phyloP scores from a whole-genome alignment of 2,329 filamentous ascomycete species.

The Alternaria sp. region DNA sequence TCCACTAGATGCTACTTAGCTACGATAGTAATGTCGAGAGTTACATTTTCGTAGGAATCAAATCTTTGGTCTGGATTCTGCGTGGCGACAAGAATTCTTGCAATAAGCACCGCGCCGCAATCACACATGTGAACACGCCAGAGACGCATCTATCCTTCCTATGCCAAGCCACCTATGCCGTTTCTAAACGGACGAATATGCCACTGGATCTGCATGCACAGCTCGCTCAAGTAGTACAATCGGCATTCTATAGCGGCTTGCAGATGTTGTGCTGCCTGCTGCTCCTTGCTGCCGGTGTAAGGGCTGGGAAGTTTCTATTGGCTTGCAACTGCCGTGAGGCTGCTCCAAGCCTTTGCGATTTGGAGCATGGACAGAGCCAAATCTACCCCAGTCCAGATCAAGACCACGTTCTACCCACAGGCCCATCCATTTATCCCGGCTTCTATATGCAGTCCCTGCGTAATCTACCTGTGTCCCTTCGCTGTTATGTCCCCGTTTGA shows the following conservation, averaged over 20 bases:
- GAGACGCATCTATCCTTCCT: background rate
- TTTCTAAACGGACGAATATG: background rate
- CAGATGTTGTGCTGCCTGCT: background rate
- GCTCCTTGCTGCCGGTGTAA: background rate
- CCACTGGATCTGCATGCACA: background rate
- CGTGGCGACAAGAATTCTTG: background rate
- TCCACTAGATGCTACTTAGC: too few relatives aligned
- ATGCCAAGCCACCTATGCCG: background rate
- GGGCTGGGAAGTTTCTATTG: background rate
- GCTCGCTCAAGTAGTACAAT: background rate
- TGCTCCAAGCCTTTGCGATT: background rate
- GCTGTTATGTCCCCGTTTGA: background rate
- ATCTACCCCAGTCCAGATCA: background rate
- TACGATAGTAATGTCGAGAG: too few relatives aligned
- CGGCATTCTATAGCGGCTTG: background rate
- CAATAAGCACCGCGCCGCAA: background rate
- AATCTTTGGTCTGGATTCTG: background rate
- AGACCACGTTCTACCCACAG: background rate
- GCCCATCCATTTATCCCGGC: background rate
- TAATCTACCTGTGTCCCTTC: background rate
- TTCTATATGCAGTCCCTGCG: background rate
- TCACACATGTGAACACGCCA: background rate
- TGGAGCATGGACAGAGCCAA: background rate
- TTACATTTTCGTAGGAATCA: too few relatives aligned
- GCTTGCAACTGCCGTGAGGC: background rate